Base-by-base conservation (phyloP, 2,329 filamentous ascomycete species). In the Hypoxylon sp. region DNA sequence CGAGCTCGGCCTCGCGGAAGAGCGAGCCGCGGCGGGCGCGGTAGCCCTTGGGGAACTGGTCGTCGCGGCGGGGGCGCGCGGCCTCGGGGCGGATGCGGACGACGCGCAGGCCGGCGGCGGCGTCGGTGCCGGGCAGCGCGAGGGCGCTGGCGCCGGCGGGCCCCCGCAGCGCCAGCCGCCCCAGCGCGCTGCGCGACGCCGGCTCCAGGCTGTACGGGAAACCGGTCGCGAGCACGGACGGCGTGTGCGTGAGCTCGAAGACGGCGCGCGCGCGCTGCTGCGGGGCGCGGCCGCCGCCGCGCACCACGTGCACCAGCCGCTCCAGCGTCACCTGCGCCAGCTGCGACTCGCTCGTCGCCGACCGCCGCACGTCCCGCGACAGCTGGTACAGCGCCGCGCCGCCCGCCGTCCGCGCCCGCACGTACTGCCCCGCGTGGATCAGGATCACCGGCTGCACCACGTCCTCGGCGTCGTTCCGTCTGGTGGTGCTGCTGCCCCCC, bases 161-260 rank as follows among this genome's bases (percentile, higher is more conserved):
- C n/a, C 50, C 29, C 27, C 56, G 60, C 1, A 68, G 45, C 11
- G 62, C 64, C 5, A 67, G 46, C n/a, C 62, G 63, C 4, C 66
- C 60, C 10, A 61, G 18, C 2, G 51, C 13, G n/a, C 48, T 31
- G 1, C 63, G 64, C 27, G 62, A 66, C 35, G 40, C 40, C 2
- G 63, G 48, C 10, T 66, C 55, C 51, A 69, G 37, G 48, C 54
- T 62, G 37, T 64, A 70, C 1, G 66, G 58, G 43, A 60, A 68
- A 2, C 58, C 64, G 5, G 65, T 57, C 6, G 66, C 65, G 3
- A 66, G 41, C 4, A 67, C 45, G 1, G 63, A 58, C 1, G 64
- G 66, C 55, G 67, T 43, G 37, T 67, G 66, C 55, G 58, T 64
- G 24, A 70, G 56, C 23, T 67, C 62, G 54, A 65, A 70, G 33